phyloP scores from a whole-genome alignment of 2,329 filamentous ascomycete genomes.

The Diaporthe helianthi region DNA sequence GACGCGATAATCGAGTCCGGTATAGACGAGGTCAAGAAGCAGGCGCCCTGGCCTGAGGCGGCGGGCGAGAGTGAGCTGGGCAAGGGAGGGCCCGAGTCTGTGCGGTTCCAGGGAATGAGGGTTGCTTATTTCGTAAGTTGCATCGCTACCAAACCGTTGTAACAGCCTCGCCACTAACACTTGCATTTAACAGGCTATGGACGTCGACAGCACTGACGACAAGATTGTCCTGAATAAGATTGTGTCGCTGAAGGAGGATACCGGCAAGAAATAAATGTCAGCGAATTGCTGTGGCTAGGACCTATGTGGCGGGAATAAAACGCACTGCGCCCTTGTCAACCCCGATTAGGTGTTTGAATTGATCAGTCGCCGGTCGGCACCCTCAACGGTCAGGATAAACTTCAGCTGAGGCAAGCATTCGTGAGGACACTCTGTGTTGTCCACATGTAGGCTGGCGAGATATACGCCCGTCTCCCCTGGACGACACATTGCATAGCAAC shows the following conservation, averaged over 20 bases:
- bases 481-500: background rate
- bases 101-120: conserved; percentile 90
- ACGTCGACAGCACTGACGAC: conserved; percentile 79
- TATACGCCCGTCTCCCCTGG: too few species aligned
- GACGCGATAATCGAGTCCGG: conserved; percentile 84
- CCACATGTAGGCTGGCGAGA: too few species aligned
- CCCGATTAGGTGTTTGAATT: background rate
- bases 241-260: conserved; percentile 88
- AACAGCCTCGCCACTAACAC: conserved; percentile 27
- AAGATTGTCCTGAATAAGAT: conserved; percentile 90
- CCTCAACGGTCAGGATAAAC: too few species aligned
- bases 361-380: background rate
- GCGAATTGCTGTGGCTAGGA: background rate
- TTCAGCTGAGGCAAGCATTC: background rate
- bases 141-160: background rate
- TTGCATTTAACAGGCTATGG: conserved; percentile 62
- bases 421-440: background rate
- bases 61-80: conserved; percentile 72
- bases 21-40: conserved; percentile 75
- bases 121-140: conserved; percentile 79
- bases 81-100: conserved; percentile 71
- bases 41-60: conserved; percentile 83
- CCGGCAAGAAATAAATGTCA: conserved; percentile 62
- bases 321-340: background rate
- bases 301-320: background rate